These are phyloP conservation scores for Capronia epimyces DNA, from an alignment of 2,329 filamentous ascomycete genomes.

Conservation along the genomic window DNA sequence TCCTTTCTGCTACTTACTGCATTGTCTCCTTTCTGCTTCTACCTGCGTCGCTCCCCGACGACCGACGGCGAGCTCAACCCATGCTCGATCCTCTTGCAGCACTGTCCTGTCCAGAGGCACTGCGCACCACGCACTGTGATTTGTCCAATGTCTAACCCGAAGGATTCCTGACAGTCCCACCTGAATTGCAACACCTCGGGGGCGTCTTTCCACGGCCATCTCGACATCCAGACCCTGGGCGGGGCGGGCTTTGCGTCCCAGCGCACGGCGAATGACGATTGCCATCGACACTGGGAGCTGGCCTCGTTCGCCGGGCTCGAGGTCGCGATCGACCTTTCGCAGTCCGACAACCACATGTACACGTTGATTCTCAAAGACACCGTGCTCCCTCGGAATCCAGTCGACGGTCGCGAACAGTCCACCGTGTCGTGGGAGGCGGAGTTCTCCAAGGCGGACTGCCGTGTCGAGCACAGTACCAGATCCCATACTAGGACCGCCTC, in stretches of 20 bases:
- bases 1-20: no score
- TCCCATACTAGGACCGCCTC: conserved; percentile 28
- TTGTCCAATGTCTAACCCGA: conserved; percentile 4
- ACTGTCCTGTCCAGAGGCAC: no score
- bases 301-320: conserved; percentile 57
- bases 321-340: conserved; percentile 44
- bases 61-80: no score
- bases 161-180: conserved; percentile 40
- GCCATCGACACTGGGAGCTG: conserved; percentile 57
- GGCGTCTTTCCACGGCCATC: conserved; percentile 58
- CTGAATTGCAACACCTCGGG: conserved; percentile 38
- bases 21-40: no score
- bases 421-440: conserved; percentile 70
- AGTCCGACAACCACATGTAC: conserved; percentile 61
- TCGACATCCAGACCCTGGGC: conserved; percentile 70
- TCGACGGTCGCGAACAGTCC: conserved; percentile 65
- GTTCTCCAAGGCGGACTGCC: conserved; percentile 41
- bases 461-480: conserved; percentile 19
- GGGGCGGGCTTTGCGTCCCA: conserved; percentile 80
- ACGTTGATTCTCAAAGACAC: conserved; percentile 71
- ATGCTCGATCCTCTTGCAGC: no score
- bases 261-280: conserved; percentile 54
- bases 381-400: conserved; percentile 50
- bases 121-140: background rate
- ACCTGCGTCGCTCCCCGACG: no score